Evolutionary conservation across 345 rosid species (phyloP).

Genomic region (Eucalyptus tenuipes): DNA sequence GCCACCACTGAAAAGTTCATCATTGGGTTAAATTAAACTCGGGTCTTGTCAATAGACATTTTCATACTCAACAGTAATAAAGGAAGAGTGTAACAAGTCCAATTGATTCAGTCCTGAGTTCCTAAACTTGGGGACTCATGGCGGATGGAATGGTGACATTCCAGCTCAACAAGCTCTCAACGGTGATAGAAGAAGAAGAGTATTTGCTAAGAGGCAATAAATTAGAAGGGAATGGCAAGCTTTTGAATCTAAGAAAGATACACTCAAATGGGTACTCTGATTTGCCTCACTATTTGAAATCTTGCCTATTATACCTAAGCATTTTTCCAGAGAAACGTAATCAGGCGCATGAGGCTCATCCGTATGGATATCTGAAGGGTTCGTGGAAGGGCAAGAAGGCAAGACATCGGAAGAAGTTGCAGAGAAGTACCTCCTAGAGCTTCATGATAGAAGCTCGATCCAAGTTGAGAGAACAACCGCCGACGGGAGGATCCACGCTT

Average conservation of each 20-base stretch:
- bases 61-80: not conserved
- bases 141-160: not conserved
- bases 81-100: not conserved
- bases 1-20: not conserved
- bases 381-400: not conserved
- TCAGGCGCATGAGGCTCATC: not conserved
- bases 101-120: not conserved
- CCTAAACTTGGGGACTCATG: not conserved
- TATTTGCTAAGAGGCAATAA: not conserved
- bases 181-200: not conserved
- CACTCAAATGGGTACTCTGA: not conserved
- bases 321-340: not conserved
- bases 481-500: not conserved
- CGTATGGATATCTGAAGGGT: not conserved
- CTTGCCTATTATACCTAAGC: not conserved
- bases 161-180: not conserved
- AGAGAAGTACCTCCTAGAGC: not conserved
- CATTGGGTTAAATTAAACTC: not conserved
- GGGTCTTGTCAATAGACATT: not conserved
- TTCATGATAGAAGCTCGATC: not conserved
- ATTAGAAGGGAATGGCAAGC: not conserved
- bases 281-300: not conserved
- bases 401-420: not conserved
- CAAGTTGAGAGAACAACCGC: not conserved
- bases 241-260: not conserved